Evolutionary conservation across 768 basidiomycete species (phyloP).

Genomic region (Naematelia encephala): DNA sequence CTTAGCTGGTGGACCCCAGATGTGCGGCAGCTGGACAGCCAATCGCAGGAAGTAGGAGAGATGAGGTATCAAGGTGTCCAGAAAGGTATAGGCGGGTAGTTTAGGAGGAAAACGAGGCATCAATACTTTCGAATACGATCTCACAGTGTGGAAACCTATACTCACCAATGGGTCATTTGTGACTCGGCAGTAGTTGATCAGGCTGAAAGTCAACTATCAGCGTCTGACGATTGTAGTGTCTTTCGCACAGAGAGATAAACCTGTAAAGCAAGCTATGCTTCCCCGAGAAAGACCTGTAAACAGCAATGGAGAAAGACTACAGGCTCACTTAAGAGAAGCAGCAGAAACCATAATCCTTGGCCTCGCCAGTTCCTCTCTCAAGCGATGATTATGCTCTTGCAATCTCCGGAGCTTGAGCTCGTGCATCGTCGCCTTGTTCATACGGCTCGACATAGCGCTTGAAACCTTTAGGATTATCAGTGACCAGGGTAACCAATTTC

Average conservation of each 20-base stretch:
- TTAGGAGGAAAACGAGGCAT: too few relatives aligned
- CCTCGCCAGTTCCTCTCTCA: constrained; percentile 82
- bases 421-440: constrained; percentile 79
- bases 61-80: constrained; percentile 1
- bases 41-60: constrained; percentile 6
- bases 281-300: too few relatives aligned
- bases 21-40: constrained; percentile 92
- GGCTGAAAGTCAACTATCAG: constrained; percentile 55
- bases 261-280: too few relatives aligned
- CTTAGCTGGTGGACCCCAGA: constrained; percentile 94
- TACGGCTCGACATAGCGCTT: constrained; percentile 39
- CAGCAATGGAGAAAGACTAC: neutral
- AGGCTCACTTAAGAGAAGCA: constrained; percentile 76
- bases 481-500: too few relatives aligned
- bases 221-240: neutral
- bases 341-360: constrained; percentile 87
- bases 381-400: constrained; percentile 88
- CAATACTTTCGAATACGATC: too few relatives aligned
- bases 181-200: constrained; percentile 91
- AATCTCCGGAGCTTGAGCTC: constrained; percentile 93
- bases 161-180: constrained; percentile 66
- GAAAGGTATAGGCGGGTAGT: too few relatives aligned
- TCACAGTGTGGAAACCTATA: too few relatives aligned
- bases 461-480: neutral
- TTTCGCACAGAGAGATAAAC: neutral